A percentile compares a stretch with the other conserved stretches of the same genome.
phyloP scores from a whole-genome alignment of 495 filamentous ascomycete species.

The Xylaria sp. region DNA sequence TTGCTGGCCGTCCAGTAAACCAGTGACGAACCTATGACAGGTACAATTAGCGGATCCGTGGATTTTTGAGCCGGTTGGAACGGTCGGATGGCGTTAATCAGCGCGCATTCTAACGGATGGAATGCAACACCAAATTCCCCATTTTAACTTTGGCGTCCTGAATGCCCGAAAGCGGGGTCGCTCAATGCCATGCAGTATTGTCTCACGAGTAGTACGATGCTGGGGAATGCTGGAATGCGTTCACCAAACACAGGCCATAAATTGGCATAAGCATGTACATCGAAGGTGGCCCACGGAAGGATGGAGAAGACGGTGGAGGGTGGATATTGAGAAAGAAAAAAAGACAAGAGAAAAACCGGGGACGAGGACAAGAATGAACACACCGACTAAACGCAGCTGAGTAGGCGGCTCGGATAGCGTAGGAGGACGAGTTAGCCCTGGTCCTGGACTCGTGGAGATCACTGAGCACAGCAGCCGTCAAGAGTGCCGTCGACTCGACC shows the following conservation, averaged over 20 bases:
- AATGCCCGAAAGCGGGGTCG: constrained; percentile 8
- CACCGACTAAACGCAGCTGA: constrained; percentile 58
- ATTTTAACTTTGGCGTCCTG: background rate
- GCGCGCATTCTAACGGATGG: background rate
- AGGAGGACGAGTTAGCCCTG: constrained; percentile 40
- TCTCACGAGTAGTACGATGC: constrained; percentile 1
- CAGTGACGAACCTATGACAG: constrained; percentile 80
- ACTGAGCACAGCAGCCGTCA: constrained; percentile 75
- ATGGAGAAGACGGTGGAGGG: background rate
- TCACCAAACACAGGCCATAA: background rate
- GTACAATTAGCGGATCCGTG: constrained; percentile 21
- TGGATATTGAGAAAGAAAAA: constrained; percentile 2
- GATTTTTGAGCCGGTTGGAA: background rate
- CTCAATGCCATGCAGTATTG: background rate
- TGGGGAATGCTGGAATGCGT: background rate
- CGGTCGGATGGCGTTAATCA: background rate
- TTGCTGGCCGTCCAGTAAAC: constrained; percentile 78
- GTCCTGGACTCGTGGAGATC: constrained; percentile 61
- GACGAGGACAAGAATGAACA: constrained; percentile 31
- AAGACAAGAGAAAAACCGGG: constrained; percentile 16
- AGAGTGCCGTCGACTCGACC: constrained; percentile 79
- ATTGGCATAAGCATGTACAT: background rate
- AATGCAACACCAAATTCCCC: constrained; percentile 11
- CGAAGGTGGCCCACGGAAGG: constrained; percentile 2
- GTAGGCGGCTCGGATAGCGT: constrained; percentile 55